Evolutionary conservation across 345 rosid species (phyloP).

Genomic region (Boechera retrofracta): DNA sequence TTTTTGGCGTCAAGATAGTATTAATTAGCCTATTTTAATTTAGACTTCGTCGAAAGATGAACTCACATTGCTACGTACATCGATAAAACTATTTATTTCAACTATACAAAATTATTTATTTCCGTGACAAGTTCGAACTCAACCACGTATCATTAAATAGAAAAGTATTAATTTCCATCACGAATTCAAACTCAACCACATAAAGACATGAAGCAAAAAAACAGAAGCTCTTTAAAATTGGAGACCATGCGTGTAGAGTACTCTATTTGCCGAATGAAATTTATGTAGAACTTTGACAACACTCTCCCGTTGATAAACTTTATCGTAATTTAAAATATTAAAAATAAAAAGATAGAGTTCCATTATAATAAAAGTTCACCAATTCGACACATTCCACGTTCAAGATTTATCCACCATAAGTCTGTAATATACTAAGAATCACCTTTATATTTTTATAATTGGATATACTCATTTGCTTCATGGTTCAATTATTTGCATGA

Average conservation of each 20-base stretch:
- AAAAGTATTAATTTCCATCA: neutral
- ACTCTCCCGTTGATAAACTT: slow-evolving; percentile 14
- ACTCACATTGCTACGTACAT: slow-evolving; percentile 12
- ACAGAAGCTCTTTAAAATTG: neutral
- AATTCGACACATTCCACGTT: slow-evolving; percentile 29
- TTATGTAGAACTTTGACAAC: slow-evolving; percentile 2
- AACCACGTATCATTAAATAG: neutral
- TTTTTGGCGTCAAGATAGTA: slow-evolving; percentile 28
- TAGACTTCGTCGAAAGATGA: slow-evolving; percentile 29
- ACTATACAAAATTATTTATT: neutral
- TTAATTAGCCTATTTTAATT: slow-evolving; percentile 15
- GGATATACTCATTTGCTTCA: slow-evolving; percentile 7
- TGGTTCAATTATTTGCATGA: slow-evolving; percentile 35
- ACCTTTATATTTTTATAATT: slow-evolving; percentile 1
- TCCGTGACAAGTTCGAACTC: neutral
- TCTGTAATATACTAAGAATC: slow-evolving; percentile 7
- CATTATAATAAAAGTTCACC: neutral
- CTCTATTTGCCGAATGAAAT: slow-evolving; percentile 3
- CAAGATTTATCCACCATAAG: slow-evolving; percentile 22
- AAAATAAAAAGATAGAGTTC: neutral
- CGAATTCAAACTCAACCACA: slow-evolving; percentile 27
- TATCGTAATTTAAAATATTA: neutral
- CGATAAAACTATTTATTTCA: slow-evolving; percentile 2
- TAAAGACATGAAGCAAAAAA: slow-evolving; percentile 3
- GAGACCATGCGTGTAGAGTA: slow-evolving; percentile 26